phyloP scores from a whole-genome alignment of 192 early-diverging fungal genomes.

The Paraglomus brasilianum region DNA sequence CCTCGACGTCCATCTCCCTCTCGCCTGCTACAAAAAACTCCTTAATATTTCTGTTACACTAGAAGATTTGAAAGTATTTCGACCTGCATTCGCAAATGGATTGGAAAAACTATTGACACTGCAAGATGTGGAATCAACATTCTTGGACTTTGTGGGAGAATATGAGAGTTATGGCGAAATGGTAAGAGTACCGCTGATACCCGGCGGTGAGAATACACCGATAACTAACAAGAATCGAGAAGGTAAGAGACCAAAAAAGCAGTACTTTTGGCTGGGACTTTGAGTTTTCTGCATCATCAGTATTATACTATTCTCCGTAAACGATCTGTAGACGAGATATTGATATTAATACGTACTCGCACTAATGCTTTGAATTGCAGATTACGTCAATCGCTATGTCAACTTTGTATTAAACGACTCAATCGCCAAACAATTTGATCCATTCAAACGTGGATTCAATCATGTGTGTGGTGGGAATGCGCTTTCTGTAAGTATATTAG shows the following conservation, averaged over 20 bases:
- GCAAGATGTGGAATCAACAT: conserved; percentile 77
- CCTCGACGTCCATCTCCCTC: conserved; percentile 79
- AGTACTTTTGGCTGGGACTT: no score
- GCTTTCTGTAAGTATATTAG: conserved; percentile 48
- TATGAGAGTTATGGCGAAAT: conserved; percentile 73
- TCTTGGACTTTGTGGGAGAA: conserved; percentile 77
- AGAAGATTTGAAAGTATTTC: conserved; percentile 75
- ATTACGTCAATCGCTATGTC: conserved; percentile 82
- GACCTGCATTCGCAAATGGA: conserved; percentile 74
- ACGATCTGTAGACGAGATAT: not conserved
- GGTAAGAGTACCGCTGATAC: conserved; percentile 61
- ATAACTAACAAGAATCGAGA: conserved; percentile 64
- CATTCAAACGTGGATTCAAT: conserved; percentile 86
- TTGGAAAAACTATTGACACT: conserved; percentile 84
- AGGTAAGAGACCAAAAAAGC: conserved; percentile 2
- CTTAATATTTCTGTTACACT: conserved; percentile 70
- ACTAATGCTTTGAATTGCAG: conserved; percentile 40
- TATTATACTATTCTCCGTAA: not conserved
- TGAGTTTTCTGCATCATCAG: not conserved
- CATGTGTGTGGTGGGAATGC: conserved; percentile 87
- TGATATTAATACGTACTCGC: not conserved
- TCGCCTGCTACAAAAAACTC: conserved; percentile 88
- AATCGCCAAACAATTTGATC: conserved; percentile 73
- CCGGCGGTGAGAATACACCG: conserved; percentile 54
- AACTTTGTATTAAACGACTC: conserved; percentile 79